phyloP scores from a whole-genome alignment of 805 yeast genomes.

The Metschnikowia koreensis region DNA sequence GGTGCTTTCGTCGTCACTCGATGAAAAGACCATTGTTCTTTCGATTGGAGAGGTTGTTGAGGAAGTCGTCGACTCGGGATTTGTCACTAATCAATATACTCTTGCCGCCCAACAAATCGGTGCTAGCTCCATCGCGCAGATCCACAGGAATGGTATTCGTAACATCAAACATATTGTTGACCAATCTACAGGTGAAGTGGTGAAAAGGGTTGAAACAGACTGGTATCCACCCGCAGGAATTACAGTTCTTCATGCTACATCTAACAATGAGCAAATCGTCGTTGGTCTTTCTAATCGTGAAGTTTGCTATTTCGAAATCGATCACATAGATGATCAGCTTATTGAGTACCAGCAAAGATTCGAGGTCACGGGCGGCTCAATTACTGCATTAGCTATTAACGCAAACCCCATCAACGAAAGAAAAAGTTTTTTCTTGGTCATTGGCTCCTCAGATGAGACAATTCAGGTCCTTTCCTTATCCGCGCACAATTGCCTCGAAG shows the following conservation, averaged over 20 bases:
- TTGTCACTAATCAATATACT: slow-evolving; percentile 58
- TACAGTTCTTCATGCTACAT: slow-evolving; percentile 54
- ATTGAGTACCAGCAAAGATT: slow-evolving; percentile 66
- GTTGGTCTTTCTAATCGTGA: slow-evolving; percentile 72
- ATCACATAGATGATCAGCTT: slow-evolving; percentile 54
- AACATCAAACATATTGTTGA: slow-evolving; percentile 37
- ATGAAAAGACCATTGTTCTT: slow-evolving; percentile 67
- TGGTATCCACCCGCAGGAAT: slow-evolving; percentile 88
- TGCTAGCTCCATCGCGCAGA: slow-evolving; percentile 59
- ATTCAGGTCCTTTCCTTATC: slow-evolving; percentile 65
- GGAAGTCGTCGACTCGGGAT: slow-evolving; percentile 65
- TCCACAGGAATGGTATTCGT: slow-evolving; percentile 67
- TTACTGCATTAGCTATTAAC: slow-evolving; percentile 45
- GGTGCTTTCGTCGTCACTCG: slow-evolving; percentile 54
- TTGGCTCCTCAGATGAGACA: slow-evolving; percentile 71
- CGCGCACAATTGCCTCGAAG: slow-evolving; percentile 56
- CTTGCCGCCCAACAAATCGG: slow-evolving; percentile 72
- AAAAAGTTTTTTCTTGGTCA: slow-evolving; percentile 57
- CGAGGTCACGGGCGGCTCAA: slow-evolving; percentile 49
- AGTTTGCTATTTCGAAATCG: slow-evolving; percentile 79
- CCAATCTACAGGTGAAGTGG: slow-evolving; percentile 6
- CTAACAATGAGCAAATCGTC: slow-evolving; percentile 66
- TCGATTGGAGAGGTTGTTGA: slow-evolving; percentile 79
- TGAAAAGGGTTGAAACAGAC: slow-evolving; percentile 32
- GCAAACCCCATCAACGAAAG: slow-evolving; percentile 48